Conservation (phyloP, 768 basidiomycete species). For the Ramaria sp. region DNA sequence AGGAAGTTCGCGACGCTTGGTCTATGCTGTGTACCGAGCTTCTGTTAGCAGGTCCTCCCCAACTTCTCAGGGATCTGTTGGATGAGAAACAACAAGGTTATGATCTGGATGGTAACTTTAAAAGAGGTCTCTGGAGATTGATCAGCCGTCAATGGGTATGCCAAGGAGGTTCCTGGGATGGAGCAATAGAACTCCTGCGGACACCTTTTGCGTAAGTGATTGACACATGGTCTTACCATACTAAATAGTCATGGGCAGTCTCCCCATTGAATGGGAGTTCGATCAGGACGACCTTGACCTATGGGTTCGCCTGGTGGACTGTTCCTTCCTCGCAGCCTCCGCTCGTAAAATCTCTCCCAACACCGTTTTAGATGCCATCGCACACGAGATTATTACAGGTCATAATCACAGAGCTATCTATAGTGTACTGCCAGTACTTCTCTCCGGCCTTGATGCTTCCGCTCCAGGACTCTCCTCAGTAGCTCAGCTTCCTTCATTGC, state of each 20-base stretch:
- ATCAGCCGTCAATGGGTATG: conserved; percentile 48
- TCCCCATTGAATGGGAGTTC: conserved; percentile 39
- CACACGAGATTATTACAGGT: conserved; percentile 30
- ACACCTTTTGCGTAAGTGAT: conserved; percentile 49
- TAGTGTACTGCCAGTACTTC: conserved; percentile 19
- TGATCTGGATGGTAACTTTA: not conserved
- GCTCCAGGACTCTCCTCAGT: conserved; percentile 24
- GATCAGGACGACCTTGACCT: conserved; percentile 38
- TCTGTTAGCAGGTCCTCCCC: conserved; percentile 26
- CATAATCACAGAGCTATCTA: conserved; percentile 25
- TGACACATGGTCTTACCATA: conserved; percentile 5
- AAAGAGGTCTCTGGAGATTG: conserved; percentile 32
- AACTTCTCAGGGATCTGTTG: conserved; percentile 1
- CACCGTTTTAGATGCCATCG: conserved; percentile 46
- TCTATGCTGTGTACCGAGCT: conserved; percentile 45
- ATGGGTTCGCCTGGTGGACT: conserved; percentile 51
- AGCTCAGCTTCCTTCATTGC: conserved; percentile 36
- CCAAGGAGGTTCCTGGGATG: conserved; percentile 39
- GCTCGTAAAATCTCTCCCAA: conserved; percentile 48
- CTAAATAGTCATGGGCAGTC: conserved; percentile 18
- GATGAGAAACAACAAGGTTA: not conserved
- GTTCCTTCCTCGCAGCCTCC: conserved; percentile 41
- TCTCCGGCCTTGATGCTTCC: conserved; percentile 41
- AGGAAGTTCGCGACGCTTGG: conserved; percentile 45
- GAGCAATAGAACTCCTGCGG: conserved; percentile 39